Base-by-base conservation (phyloP, 192 early-diverging fungal genomes). In the Podila horticola region DNA sequence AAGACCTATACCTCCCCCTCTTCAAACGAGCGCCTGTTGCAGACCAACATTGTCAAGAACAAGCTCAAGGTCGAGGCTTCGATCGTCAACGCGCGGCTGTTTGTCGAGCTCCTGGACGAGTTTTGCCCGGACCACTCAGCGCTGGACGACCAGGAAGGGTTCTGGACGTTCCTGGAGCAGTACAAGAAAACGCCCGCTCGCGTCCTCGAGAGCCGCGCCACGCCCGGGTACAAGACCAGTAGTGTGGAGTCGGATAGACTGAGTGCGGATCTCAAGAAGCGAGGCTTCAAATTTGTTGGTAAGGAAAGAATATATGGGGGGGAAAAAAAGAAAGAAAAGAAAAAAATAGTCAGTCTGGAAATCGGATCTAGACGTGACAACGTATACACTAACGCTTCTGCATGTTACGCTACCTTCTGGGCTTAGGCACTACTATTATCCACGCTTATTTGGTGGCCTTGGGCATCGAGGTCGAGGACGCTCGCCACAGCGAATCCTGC, bases 241-340 rank as follows among this genome's bases (percentile, higher is more conserved):
- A 73, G 67, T 19, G 77, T 28, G 12, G 59, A 61, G 12, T 81
- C 77, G n/a, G 77, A 81, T 58, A 49, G 77, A 29, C 41, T 81
- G 67, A 81, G 77, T 33, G 66, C 50, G 6, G 77, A 73, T 61
- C 67, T 81, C 6, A 81, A 73, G 67, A 81, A 81, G 60, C 77
- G 66, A 30, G 77, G 77, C 5, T 81, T 81, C 67, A 81, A 81
- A 62, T 81, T 81, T 73, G 77, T 81, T 48, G 77, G 75, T 69
- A 69, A 34, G 64, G 24, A 41, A 52, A 45, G 41, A 61, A 61
- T n/a, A n/a, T n/a, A n/a, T n/a, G n/a, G n/a, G n/a, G n/a, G n/a
- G n/a, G n/a, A n/a, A n/a, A n/a, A n/a, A 69, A 34, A 58, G 24
- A 41, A 52, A 45, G 41, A 61, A 61, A 61, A 5, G 19, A 61